These are phyloP conservation scores for Plasmodium adleri DNA, from an alignment of 169 alveolate genomes.

Conservation along the genomic window DNA sequence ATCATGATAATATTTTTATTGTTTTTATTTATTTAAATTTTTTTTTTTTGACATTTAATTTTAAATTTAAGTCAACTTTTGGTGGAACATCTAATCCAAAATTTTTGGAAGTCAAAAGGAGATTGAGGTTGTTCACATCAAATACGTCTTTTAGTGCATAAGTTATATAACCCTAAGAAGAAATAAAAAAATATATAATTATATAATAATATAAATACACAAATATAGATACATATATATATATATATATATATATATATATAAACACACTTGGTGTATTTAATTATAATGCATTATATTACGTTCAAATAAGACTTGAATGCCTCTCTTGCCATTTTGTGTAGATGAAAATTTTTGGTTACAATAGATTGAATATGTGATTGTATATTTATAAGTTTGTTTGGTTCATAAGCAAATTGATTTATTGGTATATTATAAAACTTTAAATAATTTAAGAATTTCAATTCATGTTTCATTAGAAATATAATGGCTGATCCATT, in stretches of 20 bases:
- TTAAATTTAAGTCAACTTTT: constrained; percentile 95
- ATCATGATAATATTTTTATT: neutral
- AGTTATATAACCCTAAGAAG: constrained; percentile 93
- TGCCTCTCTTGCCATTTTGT: constrained; percentile 97
- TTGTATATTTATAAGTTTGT: constrained; percentile 97
- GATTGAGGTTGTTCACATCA: constrained; percentile 96
- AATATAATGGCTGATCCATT: constrained; percentile 97
- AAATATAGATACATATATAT: constrained; percentile 35
- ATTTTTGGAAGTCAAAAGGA: constrained; percentile 94
- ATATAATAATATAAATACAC: neutral
- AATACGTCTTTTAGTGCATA: constrained; percentile 97
- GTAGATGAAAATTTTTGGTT: constrained; percentile 97
- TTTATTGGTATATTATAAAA: constrained; percentile 94
- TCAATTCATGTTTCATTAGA: constrained; percentile 97
- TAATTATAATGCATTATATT: constrained; percentile 6
- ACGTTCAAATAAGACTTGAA: constrained; percentile 95
- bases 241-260: constrained; percentile 52
- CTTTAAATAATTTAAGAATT: constrained; percentile 94
- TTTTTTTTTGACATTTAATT: constrained; percentile 81
- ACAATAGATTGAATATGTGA: constrained; percentile 97
- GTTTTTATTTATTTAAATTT: constrained; percentile 46
- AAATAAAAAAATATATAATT: constrained; percentile 5
- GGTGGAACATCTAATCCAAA: constrained; percentile 97
- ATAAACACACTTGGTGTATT: neutral
- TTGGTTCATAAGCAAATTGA: constrained; percentile 97